Conservation (phyloP, 176 grass and related monocot genomes). For the Cenchrus fungigraminus region DNA sequence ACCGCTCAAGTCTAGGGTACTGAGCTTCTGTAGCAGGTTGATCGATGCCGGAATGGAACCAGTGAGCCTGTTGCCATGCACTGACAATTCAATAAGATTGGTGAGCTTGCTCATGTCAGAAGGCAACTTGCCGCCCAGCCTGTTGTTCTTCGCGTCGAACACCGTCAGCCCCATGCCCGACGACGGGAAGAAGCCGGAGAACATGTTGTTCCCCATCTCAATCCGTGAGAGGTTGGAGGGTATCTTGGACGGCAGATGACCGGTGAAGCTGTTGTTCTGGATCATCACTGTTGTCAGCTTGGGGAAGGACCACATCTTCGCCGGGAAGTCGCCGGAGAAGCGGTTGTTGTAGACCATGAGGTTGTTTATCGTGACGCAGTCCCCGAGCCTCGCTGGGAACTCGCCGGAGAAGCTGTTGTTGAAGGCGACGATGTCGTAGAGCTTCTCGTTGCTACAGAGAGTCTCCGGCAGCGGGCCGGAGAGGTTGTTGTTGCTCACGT, state of each 20-base stretch:
- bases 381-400: slow-evolving; percentile 44
- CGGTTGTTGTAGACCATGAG: slow-evolving; percentile 71
- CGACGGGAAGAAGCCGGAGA: slow-evolving; percentile 53
- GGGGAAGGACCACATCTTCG: slow-evolving; percentile 47
- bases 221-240: slow-evolving; percentile 33
- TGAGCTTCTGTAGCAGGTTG: slow-evolving; percentile 46
- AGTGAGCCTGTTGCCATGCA: slow-evolving; percentile 43
- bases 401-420: slow-evolving; percentile 58
- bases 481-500: slow-evolving; percentile 53
- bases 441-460: slow-evolving; percentile 41
- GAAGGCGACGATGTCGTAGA: slow-evolving; percentile 45
- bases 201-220: slow-evolving; percentile 61
- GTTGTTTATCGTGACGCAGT: slow-evolving; percentile 36
- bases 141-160: slow-evolving; percentile 60
- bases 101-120: slow-evolving; percentile 40
- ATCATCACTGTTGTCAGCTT: slow-evolving; percentile 53
- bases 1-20: slow-evolving; percentile 50
- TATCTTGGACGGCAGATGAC: slow-evolving; percentile 47
- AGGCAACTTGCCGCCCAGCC: slow-evolving; percentile 47
- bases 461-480: slow-evolving; percentile 48
- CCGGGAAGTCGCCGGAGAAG: slow-evolving; percentile 62
- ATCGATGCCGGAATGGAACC: slow-evolving; percentile 54
- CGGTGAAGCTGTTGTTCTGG: slow-evolving; percentile 60
- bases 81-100: slow-evolving; percentile 14
- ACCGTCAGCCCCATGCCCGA: not conserved